Evolutionary conservation across 805 yeast genomes (phyloP).

Genomic region (Yamadazyma nakazawae): DNA sequence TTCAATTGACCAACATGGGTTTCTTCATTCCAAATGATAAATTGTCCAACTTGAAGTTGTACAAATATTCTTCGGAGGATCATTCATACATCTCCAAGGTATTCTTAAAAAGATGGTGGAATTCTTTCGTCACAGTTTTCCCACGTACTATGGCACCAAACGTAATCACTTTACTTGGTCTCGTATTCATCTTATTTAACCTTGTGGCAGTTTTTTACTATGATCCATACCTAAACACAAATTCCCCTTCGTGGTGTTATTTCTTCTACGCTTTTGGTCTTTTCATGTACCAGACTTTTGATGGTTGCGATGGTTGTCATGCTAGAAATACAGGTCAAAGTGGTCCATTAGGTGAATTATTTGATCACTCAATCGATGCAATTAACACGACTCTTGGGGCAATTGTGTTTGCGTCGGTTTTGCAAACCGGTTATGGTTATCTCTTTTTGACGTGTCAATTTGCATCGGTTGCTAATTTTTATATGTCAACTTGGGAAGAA

Average conservation of each 20-base stretch:
- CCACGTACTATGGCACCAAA: conserved; percentile 93
- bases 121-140: conserved; percentile 63
- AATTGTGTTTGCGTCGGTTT: conserved; percentile 69
- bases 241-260: conserved; percentile 74
- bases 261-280: conserved; percentile 75
- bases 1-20: conserved; percentile 47
- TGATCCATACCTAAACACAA: conserved; percentile 63
- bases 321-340: conserved; percentile 94
- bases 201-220: conserved; percentile 61
- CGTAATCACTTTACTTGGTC: conserved; percentile 77
- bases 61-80: conserved; percentile 75
- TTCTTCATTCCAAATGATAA: conserved; percentile 55
- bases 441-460: conserved; percentile 60
- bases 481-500: conserved; percentile 93
- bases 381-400: conserved; percentile 78
- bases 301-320: conserved; percentile 94
- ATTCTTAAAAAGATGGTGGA: conserved; percentile 81
- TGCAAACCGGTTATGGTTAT: conserved; percentile 71
- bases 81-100: conserved; percentile 73
- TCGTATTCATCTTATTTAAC: conserved; percentile 65
- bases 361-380: conserved; percentile 81
- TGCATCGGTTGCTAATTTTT: conserved; percentile 76
- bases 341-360: conserved; percentile 91
- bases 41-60: conserved; percentile 51
- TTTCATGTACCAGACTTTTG: conserved; percentile 91